A percentile compares a stretch with the other conserved stretches of the same genome.
Conservation (phyloP, 2,329 filamentous ascomycete genomes). For the Harringtonia aguacate region DNA sequence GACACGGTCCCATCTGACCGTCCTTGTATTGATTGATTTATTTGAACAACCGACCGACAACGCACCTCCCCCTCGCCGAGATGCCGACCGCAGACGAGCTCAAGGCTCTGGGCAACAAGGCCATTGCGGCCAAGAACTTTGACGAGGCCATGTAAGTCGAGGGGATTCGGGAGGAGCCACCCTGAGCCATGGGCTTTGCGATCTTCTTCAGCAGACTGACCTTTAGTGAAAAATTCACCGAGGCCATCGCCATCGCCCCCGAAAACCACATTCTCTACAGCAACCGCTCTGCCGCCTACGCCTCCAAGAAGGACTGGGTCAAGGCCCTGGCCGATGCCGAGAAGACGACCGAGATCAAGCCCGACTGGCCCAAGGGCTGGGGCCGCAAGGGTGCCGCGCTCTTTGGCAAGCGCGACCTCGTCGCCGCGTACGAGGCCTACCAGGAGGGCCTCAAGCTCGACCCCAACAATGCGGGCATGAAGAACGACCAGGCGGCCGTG, state of each 20-base stretch:
- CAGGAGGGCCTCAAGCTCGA: slow-evolving; percentile 92
- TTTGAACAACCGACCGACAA: too few relatives aligned
- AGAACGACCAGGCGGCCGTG: slow-evolving; percentile 75
- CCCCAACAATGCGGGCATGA: slow-evolving; percentile 82
- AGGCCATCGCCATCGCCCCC: slow-evolving; percentile 82
- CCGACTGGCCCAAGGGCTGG: slow-evolving; percentile 97
- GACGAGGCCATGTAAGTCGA: slow-evolving; percentile 75
- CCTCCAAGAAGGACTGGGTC: slow-evolving; percentile 81
- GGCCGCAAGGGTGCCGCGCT: slow-evolving; percentile 84
- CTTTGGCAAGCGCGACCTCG: slow-evolving; percentile 77
- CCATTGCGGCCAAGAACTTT: slow-evolving; percentile 96
- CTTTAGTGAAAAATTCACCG: slow-evolving; percentile 77
- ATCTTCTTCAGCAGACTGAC: too few relatives aligned
- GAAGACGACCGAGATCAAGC: slow-evolving; percentile 90
- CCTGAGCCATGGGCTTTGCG: too few relatives aligned
- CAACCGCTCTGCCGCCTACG: slow-evolving; percentile 81
- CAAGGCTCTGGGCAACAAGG: slow-evolving; percentile 97
- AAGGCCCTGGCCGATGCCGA: slow-evolving; percentile 79
- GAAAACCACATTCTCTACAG: slow-evolving; percentile 95
- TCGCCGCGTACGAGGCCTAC: slow-evolving; percentile 81
- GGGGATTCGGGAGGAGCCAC: background rate
- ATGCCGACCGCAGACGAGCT: slow-evolving; percentile 65
- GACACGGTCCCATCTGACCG: too few relatives aligned
- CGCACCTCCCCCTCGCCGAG: background rate
- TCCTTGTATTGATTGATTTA: too few relatives aligned